Percentiles rank a stretch among this genome's conserved stretches.
These are phyloP conservation scores for Gypsophila paniculata DNA, from an alignment of 179 eudicot species.

Conservation along the genomic window DNA sequence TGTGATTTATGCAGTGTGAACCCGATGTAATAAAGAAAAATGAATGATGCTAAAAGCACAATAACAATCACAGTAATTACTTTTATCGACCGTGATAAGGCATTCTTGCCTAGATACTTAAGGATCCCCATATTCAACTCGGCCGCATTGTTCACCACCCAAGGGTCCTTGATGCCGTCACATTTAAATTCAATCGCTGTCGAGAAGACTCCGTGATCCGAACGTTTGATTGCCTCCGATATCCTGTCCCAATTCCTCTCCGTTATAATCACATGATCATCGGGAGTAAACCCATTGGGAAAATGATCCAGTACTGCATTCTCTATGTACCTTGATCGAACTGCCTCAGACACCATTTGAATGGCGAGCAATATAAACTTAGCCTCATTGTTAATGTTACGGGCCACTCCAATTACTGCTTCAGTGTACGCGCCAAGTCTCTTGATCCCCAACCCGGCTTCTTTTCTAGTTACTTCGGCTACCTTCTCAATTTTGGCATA, in stretches of 20 bases:
- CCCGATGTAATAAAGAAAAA: too few relatives aligned
- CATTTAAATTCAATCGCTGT: not conserved
- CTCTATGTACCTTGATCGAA: not conserved
- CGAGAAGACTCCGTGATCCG: not conserved
- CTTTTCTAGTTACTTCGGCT: not conserved
- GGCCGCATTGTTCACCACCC: not conserved
- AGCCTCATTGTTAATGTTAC: not conserved
- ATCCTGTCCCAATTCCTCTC: not conserved
- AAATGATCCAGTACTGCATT: not conserved
- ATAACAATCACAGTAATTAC: too few relatives aligned
- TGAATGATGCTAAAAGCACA: too few relatives aligned
- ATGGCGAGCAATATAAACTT: not conserved
- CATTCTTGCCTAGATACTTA: not conserved
- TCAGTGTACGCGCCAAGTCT: too few relatives aligned
- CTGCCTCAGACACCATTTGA: constrained; percentile 14
- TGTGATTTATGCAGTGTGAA: too few relatives aligned
- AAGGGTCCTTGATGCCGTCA: not conserved
- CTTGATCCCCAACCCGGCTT: not conserved
- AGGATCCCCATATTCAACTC: not conserved
- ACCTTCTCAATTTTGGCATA: not conserved
- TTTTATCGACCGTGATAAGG: too few relatives aligned
- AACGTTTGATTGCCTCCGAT: not conserved
- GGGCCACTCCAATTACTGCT: not conserved
- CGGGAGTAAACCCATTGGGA: not conserved
- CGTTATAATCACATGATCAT: not conserved